phyloP scores from a whole-genome alignment of 805 yeast species.

The Lipomyces yamadae region DNA sequence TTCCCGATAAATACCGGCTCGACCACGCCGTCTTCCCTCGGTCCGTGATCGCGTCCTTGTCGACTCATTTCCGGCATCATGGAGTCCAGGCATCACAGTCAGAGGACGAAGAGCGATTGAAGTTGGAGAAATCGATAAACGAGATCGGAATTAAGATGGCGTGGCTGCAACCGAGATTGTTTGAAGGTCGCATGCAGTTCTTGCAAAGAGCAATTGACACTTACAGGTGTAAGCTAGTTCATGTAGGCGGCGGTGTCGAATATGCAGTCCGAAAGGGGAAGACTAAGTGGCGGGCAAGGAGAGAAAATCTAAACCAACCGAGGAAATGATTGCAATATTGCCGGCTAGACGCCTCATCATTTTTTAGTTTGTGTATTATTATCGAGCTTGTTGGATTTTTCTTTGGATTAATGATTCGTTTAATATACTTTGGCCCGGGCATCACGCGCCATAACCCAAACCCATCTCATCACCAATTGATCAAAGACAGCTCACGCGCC shows the following conservation, averaged over 20 bases:
- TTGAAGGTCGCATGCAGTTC: conserved; percentile 28
- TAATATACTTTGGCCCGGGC: too few relatives aligned
- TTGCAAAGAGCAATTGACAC: conserved; percentile 31
- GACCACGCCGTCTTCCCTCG: conserved; percentile 32
- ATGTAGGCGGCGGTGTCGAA: conserved; percentile 18
- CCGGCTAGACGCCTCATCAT: not conserved
- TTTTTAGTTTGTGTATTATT: too few relatives aligned
- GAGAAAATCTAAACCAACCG: not conserved
- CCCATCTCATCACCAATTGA: too few relatives aligned
- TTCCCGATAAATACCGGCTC: conserved; percentile 29
- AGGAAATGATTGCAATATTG: not conserved
- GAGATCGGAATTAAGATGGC: conserved; percentile 34
- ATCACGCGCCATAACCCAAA: too few relatives aligned
- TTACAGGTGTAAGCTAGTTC: conserved; percentile 27
- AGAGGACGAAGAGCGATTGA: conserved; percentile 6
- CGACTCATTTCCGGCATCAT: conserved; percentile 29
- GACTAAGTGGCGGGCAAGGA: conserved; percentile 23
- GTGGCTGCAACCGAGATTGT: conserved; percentile 33
- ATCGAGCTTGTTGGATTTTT: not conserved
- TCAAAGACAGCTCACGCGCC: too few relatives aligned
- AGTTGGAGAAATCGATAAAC: conserved; percentile 22
- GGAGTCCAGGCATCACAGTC: not conserved
- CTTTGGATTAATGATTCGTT: too few relatives aligned
- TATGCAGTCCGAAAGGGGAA: conserved; percentile 25
- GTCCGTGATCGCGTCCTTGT: conserved; percentile 24